Base-by-base conservation (phyloP, 2,329 filamentous ascomycete species). In the Penicillium hordei region DNA sequence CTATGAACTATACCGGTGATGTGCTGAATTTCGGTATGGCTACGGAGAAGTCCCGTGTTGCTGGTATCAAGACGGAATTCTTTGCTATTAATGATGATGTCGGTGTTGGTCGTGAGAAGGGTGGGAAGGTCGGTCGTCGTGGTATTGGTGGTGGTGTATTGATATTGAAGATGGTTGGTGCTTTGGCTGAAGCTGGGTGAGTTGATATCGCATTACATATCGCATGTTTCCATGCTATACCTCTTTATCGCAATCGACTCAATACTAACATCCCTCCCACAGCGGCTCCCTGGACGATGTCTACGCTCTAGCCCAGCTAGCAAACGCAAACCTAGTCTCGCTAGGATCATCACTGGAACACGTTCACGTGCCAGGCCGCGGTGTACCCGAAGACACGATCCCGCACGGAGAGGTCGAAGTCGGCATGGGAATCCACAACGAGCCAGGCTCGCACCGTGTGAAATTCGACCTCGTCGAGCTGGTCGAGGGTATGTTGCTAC, bases 1-100 rank as follows among this genome's bases (percentile, higher is more conserved):
- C 96, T 31, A 96, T 96, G 90, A 97, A 97, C 75, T 96, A 96
- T 75, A 96, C 91, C 1, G 90, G 90, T 38, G 90, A 93, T 72
- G 85, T 96, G 53, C 82, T 97, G 65, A 95, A 96, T 77, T 97
- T 97, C 71, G 93, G 92, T 55, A 89, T 97, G 83, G 93, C 89
- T 0, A 90, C 94, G 9, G 93, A 97, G 75, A 96, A 96, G 79
- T 92, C 92, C 17, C 88, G 89, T 58, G 91, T 91, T 1, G 85
- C 86, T 0, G 93, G 91, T 0, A 76, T 91, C 25, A 78, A 86
- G 19, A 89, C 90, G 0, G 90, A 96, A 72, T 96, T 97, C 89
- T 86, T 96, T 10, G 89, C 96, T 9, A 91, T 97, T 8, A 91
- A 88, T 6, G 93, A 97, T 69, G 93, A 97, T 74, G 92, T 93